These are phyloP conservation scores for Cordyceps tenuipes DNA, from an alignment of 2,329 filamentous ascomycete species.

Conservation along the genomic window DNA sequence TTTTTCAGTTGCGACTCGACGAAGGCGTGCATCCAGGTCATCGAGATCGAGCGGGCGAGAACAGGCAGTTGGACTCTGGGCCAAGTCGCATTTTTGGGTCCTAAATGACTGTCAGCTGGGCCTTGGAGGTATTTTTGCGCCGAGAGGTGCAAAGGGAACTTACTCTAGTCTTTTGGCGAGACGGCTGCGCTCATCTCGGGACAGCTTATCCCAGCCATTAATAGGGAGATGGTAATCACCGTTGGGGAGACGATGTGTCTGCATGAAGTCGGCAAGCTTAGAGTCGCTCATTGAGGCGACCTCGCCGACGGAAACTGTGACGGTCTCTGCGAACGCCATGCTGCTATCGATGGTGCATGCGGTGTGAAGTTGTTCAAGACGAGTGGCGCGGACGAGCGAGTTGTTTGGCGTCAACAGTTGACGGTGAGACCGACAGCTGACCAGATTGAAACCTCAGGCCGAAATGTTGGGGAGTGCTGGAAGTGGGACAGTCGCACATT, in stretches of 20 bases:
- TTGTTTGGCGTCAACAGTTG: not conserved
- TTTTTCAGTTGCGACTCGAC: not conserved
- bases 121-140: too few relatives aligned
- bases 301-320: not conserved
- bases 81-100: not conserved
- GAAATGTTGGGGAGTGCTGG: too few relatives aligned
- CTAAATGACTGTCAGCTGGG: not conserved
- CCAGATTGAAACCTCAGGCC: too few relatives aligned
- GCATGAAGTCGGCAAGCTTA: not conserved
- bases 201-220: not conserved
- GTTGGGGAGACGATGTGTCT: not conserved
- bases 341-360: not conserved
- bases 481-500: too few relatives aligned
- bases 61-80: not conserved
- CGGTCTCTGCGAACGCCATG: not conserved
- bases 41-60: slow-evolving; percentile 17
- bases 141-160: not conserved
- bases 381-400: not conserved
- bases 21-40: slow-evolving; percentile 16
- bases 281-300: not conserved
- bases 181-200: not conserved
- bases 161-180: not conserved
- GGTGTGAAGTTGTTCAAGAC: not conserved
- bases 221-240: not conserved
- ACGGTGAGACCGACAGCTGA: too few relatives aligned